phyloP scores from a whole-genome alignment of 768 basidiomycete genomes.

The Kondoa malvinella region DNA sequence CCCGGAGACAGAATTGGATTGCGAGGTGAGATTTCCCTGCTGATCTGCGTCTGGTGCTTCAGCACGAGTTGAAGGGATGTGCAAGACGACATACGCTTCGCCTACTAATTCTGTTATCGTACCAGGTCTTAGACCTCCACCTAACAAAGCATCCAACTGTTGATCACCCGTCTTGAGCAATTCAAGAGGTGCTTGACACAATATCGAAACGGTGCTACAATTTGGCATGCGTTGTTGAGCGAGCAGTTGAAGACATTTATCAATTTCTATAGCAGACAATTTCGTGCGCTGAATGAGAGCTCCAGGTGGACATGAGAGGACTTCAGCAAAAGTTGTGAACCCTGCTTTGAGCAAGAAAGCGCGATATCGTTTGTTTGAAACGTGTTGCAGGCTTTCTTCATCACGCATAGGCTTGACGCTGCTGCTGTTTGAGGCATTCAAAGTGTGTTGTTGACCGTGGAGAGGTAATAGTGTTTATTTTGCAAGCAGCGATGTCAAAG shows the following conservation, averaged over 20 bases:
- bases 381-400: background rate
- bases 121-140: constrained; percentile 13
- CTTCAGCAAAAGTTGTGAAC: constrained; percentile 10
- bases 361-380: background rate
- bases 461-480: no score
- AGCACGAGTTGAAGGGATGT: background rate
- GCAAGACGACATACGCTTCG: constrained; percentile 11
- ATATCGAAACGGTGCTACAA: background rate
- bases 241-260: background rate
- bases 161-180: background rate
- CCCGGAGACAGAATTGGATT: constrained; percentile 60
- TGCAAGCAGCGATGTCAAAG: no score
- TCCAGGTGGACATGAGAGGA: constrained; percentile 10
- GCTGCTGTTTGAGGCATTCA: background rate
- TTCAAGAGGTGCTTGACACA: background rate
- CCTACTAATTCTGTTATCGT: constrained; percentile 16
- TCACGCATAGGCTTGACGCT: background rate
- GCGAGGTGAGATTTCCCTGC: constrained; percentile 89
- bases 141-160: constrained; percentile 4
- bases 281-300: constrained; percentile 9
- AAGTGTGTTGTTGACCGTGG: no score
- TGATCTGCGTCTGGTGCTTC: constrained; percentile 43
- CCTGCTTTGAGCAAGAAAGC: constrained; percentile 7
- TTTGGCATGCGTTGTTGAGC: background rate
- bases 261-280: background rate